Conservation (phyloP, 805 yeast genomes). For the Metschnikowia chrysomelidarum region DNA sequence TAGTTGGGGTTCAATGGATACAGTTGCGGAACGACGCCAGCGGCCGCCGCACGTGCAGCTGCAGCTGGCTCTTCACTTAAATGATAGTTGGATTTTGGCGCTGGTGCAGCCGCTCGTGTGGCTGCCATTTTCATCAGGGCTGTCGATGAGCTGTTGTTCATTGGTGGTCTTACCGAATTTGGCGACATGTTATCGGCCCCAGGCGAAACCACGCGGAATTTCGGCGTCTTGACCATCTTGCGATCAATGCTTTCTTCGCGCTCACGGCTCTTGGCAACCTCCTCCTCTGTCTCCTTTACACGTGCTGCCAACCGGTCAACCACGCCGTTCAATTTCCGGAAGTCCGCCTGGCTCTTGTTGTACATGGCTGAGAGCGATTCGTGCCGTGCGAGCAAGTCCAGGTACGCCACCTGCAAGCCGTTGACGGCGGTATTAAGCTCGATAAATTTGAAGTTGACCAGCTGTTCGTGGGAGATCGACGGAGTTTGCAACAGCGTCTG, state of each 20-base stretch:
- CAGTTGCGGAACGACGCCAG: constrained; percentile 32
- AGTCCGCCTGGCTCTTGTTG: constrained; percentile 50
- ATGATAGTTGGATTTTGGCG: constrained; percentile 9
- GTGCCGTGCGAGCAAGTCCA: constrained; percentile 42
- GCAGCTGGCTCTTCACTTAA: constrained; percentile 9
- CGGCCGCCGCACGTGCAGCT: constrained; percentile 2
- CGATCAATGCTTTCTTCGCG: constrained; percentile 8
- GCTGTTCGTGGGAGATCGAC: constrained; percentile 14
- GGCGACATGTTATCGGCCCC: constrained; percentile 16
- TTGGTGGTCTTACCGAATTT: constrained; percentile 12
- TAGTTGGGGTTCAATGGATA: constrained; percentile 37
- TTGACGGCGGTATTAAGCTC: constrained; percentile 41
- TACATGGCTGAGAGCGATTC: constrained; percentile 49
- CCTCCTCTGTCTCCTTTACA: constrained; percentile 3
- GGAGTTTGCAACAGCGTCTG: constrained; percentile 19
- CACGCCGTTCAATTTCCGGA: constrained; percentile 50
- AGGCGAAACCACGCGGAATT: constrained; percentile 11
- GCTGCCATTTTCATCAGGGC: too few species aligned
- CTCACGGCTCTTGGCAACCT: constrained; percentile 2
- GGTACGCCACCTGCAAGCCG: constrained; percentile 42
- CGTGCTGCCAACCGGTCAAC: constrained; percentile 28
- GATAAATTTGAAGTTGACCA: constrained; percentile 24
- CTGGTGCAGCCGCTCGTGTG: constrained; percentile 2
- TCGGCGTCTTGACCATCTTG: constrained; percentile 12
- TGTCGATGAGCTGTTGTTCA: constrained; percentile 3